phyloP scores from a whole-genome alignment of 306 rosid genomes.

The Chamaecrista fasciculata region DNA sequence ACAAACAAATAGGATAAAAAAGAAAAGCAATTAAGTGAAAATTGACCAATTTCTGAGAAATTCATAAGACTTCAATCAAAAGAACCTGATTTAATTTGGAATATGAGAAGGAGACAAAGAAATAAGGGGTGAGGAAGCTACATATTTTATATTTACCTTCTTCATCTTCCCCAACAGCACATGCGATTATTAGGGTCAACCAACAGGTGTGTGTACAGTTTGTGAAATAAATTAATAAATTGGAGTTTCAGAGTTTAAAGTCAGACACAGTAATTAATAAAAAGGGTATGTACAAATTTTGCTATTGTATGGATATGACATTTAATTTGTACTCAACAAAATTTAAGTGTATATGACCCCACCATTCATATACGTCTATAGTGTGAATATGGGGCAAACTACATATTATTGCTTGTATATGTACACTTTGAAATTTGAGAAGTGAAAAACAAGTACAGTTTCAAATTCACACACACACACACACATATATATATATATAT shows the following conservation, averaged over 20 bases:
- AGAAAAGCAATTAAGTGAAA: too few species aligned
- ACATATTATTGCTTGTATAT: constrained; percentile 18
- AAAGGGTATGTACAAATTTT: constrained; percentile 34
- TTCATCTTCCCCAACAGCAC: constrained; percentile 8
- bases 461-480: too few species aligned
- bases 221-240: neutral
- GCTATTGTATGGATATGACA: constrained; percentile 12
- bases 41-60: too few species aligned
- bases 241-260: constrained; percentile 24
- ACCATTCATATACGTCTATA: too few species aligned
- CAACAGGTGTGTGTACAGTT: neutral
- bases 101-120: neutral
- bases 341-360: constrained; percentile 1
- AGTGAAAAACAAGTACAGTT: too few species aligned
- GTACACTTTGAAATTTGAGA: neutral
- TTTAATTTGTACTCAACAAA: constrained; percentile 13
- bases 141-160: too few species aligned
- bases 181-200: constrained; percentile 9
- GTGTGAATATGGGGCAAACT: constrained; percentile 25
- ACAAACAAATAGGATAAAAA: too few species aligned
- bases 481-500: too few species aligned
- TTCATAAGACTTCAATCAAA: too few species aligned
- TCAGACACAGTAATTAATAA: constrained; percentile 4
- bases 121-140: neutral
- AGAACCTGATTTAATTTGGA: too few species aligned